Conservation (phyloP, 1,284 basidiomycete species). For the Ceratobasidium sp. region DNA sequence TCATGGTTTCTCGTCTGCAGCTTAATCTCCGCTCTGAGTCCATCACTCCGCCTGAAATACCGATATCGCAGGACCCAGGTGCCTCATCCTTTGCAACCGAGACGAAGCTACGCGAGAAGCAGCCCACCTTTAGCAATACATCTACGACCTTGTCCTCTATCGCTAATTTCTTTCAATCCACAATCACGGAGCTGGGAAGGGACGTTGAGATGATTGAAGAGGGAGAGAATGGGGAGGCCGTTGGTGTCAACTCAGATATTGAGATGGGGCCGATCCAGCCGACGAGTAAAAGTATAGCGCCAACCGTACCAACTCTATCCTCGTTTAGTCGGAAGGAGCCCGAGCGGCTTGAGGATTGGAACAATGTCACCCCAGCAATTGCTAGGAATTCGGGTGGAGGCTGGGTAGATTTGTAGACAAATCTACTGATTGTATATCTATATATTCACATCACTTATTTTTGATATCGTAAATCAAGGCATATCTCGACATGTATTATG, state of each 20-base stretch:
- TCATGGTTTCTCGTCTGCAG: slow-evolving; percentile 30
- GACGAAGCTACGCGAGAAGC: not conserved
- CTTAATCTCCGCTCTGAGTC: slow-evolving; percentile 30
- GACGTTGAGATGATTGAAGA: not conserved
- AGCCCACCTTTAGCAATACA: not conserved
- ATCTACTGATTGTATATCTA: not conserved
- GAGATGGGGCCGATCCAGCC: slow-evolving; percentile 35
- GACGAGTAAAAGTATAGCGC: not conserved
- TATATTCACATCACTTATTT: too few relatives aligned
- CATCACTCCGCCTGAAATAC: not conserved
- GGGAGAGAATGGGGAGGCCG: not conserved
- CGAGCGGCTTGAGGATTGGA: not conserved
- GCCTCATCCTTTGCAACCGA: not conserved
- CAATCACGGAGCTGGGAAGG: slow-evolving; percentile 18
- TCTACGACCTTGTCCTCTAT: slow-evolving; percentile 29
- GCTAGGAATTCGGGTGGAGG: not conserved
- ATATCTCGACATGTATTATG: too few relatives aligned
- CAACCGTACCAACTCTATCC: not conserved
- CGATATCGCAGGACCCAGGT: not conserved
- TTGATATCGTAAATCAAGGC: too few relatives aligned
- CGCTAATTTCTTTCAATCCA: slow-evolving; percentile 7
- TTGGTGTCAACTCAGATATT: not conserved
- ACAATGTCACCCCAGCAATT: not conserved
- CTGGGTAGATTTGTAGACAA: not conserved
- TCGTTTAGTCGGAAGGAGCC: not conserved